Evolutionary conservation across 2,329 filamentous ascomycete species (phyloP).

Genomic region (Cladosporium sp.): DNA sequence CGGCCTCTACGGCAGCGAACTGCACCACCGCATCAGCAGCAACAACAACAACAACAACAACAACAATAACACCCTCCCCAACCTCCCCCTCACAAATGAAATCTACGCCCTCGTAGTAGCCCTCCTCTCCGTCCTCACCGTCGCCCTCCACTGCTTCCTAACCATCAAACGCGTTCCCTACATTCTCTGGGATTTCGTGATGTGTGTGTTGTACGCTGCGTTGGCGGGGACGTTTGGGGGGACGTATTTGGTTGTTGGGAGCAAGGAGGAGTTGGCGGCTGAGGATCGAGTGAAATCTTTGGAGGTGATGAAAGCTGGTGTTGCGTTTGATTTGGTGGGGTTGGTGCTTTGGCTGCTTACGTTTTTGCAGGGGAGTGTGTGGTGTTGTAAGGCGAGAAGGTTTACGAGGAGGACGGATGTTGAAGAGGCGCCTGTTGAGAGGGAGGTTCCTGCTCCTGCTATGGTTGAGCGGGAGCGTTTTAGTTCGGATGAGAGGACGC

Average conservation of each 20-base stretch:
- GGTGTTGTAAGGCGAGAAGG: conserved; percentile 6
- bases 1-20: conserved; percentile 8
- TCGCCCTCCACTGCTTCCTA: conserved; percentile 4
- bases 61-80: too few species aligned
- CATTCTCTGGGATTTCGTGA: neutral
- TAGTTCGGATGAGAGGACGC: conserved; percentile 2
- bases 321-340: conserved; percentile 8
- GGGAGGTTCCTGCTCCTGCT: too few species aligned
- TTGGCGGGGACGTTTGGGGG: neutral
- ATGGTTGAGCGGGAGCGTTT: neutral
- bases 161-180: conserved; percentile 2
- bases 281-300: neutral
- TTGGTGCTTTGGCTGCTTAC: conserved; percentile 4
- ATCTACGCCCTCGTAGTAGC: conserved; percentile 13
- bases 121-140: neutral
- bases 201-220: conserved; percentile 5
- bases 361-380: neutral
- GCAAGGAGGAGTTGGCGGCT: neutral
- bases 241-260: neutral
- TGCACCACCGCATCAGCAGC: neutral
- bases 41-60: neutral
- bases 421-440: too few species aligned
- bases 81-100: conserved; percentile 9
- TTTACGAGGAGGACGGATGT: neutral
- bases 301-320: conserved; percentile 5